Percentiles rank a stretch among this genome's conserved stretches.
phyloP scores from a whole-genome alignment of 345 rosid species.

The Syzygium aqueum region DNA sequence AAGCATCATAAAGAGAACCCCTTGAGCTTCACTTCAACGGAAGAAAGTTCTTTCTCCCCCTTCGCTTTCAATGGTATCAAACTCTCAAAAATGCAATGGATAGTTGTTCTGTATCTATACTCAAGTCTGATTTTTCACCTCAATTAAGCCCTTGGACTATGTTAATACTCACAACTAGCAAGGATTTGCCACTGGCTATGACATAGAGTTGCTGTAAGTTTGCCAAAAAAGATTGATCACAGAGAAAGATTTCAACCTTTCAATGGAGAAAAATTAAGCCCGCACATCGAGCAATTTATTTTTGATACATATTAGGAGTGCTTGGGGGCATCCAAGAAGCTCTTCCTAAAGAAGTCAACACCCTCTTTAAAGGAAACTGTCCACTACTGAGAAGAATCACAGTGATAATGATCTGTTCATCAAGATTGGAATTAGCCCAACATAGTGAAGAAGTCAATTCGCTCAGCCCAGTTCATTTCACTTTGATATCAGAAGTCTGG shows the following conservation, averaged over 20 bases:
- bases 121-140: not conserved
- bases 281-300: not conserved
- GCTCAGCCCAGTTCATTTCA: no score
- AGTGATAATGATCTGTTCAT: no score
- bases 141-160: not conserved
- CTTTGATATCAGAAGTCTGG: no score
- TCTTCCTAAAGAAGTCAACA: not conserved
- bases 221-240: not conserved
- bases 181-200: not conserved
- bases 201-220: not conserved
- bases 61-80: no score
- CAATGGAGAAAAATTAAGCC: not conserved
- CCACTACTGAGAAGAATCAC: no score
- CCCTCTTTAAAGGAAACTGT: not conserved
- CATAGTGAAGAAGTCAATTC: no score
- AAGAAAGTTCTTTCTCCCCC: no score
- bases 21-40: no score
- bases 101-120: no score
- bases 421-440: no score
- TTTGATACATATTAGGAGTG: not conserved
- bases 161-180: not conserved
- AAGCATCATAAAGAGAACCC: not conserved
- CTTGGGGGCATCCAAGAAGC: not conserved
- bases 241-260: not conserved
- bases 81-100: no score